phyloP scores from a whole-genome alignment of 2,329 filamentous ascomycete species.

The Dactylellina cionopaga region DNA sequence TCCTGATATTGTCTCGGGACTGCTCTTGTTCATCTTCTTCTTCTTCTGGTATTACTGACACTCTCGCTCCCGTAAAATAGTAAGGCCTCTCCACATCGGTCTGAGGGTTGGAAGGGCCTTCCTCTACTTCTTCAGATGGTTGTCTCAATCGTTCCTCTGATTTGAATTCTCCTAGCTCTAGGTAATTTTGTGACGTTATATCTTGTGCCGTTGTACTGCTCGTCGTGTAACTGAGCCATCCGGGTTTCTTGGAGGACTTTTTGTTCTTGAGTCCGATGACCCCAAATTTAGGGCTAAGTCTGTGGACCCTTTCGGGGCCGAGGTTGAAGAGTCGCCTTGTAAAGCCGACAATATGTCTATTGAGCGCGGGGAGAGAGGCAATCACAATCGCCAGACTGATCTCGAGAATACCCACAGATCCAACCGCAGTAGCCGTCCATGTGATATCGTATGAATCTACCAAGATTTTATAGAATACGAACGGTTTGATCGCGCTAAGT shows the following conservation, averaged over 20 bases:
- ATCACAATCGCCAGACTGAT: constrained; percentile 22
- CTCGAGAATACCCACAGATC: constrained; percentile 32
- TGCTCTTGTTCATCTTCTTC: no score
- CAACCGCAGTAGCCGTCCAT: constrained; percentile 18
- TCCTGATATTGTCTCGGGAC: no score
- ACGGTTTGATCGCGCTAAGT: constrained; percentile 31
- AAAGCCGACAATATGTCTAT: constrained; percentile 27
- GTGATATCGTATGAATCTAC: constrained; percentile 20
- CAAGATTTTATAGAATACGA: constrained; percentile 23
- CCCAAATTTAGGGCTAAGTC: constrained; percentile 13
- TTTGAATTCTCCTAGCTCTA: constrained; percentile 21
- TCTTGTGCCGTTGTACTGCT: neutral
- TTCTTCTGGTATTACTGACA: no score
- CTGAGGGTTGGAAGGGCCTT: no score
- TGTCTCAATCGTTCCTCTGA: no score
- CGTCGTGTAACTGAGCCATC: constrained; percentile 14
- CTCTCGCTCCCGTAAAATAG: no score
- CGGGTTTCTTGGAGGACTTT: neutral
- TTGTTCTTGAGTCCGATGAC: constrained; percentile 16
- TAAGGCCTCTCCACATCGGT: no score
- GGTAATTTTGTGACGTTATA: constrained; percentile 6
- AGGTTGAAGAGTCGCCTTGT: constrained; percentile 2
- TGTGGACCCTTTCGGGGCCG: neutral
- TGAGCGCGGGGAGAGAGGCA: constrained; percentile 24
- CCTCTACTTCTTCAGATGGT: no score